Evolutionary conservation across 805 yeast species (phyloP), one percentile per base, ranked within the genome.

Genomic region (Scheffersomyces stipitis): DNA sequence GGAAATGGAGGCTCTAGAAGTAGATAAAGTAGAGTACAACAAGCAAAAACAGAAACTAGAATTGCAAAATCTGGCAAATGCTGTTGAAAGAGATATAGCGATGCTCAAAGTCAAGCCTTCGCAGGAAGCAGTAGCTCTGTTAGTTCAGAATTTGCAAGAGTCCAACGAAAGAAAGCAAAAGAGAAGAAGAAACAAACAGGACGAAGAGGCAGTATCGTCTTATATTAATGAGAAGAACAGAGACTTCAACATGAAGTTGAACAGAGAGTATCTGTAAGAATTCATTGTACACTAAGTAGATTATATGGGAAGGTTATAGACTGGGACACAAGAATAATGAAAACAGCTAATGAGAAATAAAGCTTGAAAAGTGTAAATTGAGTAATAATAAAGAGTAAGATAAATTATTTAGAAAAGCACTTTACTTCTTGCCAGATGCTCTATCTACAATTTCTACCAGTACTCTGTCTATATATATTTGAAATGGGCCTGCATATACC

Each of bases 161-260:
- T 54, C 62, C 36, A 66, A 67, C 38, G 60, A 54, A 49, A 60
- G 62, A 20, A 58, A 60, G 30, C 54, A 55, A 44, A 60, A 58
- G 33, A 61, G 73, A 48, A 60, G 73, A 44, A 60, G 58, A 39
- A 56, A 51, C 34, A 51, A 62, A 34, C 56, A 51, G 7, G 62
- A 58, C 8, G 65, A 54, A 3, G 70, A 56, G 4, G 64, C 54
- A 4, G 67, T 54, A 14, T 65, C 63, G 4, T 65, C 74, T 18
- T 73, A 63, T 56, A 77, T 86, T 52, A 85, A 82, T 53, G 87
- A 81, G 45, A 81, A 81, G 58, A 86, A 86, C 65, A 75, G 73
- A 52, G 81, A 82, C 47, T 86, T 85, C 60, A 86, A 85, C 60
- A 76, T 74, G 53, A 85, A 86, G 51, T 62, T 86, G 45, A 58